phyloP scores from a whole-genome alignment of 2,329 filamentous ascomycete genomes.

The Tolypocladium capitatum region DNA sequence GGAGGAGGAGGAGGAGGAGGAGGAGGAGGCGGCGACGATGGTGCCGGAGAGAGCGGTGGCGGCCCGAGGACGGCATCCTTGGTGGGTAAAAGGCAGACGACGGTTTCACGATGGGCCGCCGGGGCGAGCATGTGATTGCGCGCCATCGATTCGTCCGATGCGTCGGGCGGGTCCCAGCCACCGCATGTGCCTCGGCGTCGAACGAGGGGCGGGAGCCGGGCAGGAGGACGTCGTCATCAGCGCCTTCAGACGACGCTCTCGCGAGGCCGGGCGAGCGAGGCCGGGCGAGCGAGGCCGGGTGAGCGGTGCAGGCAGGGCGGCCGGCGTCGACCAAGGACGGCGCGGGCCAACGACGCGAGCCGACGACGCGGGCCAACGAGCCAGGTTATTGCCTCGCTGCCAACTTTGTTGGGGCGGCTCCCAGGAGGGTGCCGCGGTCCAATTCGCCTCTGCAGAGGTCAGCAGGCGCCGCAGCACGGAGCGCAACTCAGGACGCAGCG shows the following conservation, averaged over 20 bases:
- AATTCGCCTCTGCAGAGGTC: not conserved
- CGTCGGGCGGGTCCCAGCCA: not conserved
- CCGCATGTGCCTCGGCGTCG: no score
- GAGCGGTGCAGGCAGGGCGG: not conserved
- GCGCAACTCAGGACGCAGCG: no score
- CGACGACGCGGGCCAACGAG: no score
- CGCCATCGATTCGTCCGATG: not conserved
- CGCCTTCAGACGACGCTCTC: not conserved
- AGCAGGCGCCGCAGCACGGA: not conserved
- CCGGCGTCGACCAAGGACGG: not conserved
- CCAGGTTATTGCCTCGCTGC: not conserved
- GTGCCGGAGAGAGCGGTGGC: not conserved
- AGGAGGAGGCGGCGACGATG: constrained; percentile 3
- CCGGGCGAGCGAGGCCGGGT: not conserved
- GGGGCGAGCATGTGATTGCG: constrained; percentile 13
- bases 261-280: not conserved
- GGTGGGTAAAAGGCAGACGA: not conserved
- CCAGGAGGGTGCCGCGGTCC: not conserved
- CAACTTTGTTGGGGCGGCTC: not conserved
- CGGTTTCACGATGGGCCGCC: constrained; percentile 4
- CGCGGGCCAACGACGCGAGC: no score
- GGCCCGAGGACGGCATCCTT: not conserved
- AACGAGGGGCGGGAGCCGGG: no score
- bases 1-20: constrained; percentile 3
- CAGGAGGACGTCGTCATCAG: no score